These are phyloP conservation scores for Leccinum aurantiacum DNA, from an alignment of 768 basidiomycete species.

Conservation along the genomic window DNA sequence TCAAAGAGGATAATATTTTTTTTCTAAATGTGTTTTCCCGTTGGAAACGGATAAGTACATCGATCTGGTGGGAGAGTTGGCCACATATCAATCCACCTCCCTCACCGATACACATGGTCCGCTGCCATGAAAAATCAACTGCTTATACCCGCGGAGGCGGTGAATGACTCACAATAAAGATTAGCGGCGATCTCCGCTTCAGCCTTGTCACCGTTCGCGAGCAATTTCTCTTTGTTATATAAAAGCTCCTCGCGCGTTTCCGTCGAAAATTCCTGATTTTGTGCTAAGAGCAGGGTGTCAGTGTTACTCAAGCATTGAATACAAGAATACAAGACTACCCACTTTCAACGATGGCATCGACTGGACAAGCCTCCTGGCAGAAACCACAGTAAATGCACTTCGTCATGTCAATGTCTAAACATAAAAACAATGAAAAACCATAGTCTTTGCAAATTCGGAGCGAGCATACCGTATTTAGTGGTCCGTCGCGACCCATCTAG, in stretches of 20 bases:
- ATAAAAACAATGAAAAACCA: neutral
- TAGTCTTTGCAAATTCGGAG: neutral
- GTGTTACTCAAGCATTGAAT: constrained; percentile 5
- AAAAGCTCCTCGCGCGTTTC: constrained; percentile 98
- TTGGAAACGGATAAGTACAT: constrained; percentile 28
- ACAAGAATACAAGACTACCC: constrained; percentile 34
- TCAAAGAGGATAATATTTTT: constrained; percentile 4
- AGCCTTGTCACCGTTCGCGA: constrained; percentile 93
- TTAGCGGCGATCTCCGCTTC: constrained; percentile 99
- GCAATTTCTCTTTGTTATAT: constrained; percentile 99
- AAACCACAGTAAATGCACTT: constrained; percentile 99
- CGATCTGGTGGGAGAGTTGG: constrained; percentile 10
- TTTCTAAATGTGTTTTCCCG: constrained; percentile 4
- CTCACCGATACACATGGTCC: constrained; percentile 84
- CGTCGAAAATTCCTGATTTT: constrained; percentile 97
- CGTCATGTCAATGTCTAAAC: constrained; percentile 96
- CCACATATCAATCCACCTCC: constrained; percentile 8
- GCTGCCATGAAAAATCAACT: constrained; percentile 44
- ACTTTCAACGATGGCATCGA: constrained; percentile 99
- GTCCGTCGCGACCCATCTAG: constrained; percentile 94
- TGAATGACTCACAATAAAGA: constrained; percentile 57
- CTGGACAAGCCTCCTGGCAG: constrained; percentile 99
- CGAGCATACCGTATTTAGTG: constrained; percentile 84
- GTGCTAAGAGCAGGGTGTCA: constrained; percentile 51
- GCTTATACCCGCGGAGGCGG: constrained; percentile 13